Evolutionary conservation across 2,329 filamentous ascomycete genomes (phyloP), one percentile per base, ranked within the genome.

Genomic region (Canariomyces notabilis): DNA sequence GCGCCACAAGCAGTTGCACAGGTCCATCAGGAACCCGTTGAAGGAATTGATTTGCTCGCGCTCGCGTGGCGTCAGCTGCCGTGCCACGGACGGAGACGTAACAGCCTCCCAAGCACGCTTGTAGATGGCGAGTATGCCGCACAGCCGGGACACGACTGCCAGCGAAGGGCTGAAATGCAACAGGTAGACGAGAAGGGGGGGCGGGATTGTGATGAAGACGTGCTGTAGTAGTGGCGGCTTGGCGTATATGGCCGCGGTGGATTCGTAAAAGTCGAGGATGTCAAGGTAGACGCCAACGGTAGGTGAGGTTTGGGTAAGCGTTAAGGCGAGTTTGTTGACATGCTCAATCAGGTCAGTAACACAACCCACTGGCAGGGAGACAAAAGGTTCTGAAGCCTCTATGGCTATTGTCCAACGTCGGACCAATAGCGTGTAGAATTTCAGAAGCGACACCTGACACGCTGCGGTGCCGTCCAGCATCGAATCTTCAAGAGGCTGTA

Each of bases 1-100:
- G 7, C 87, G 79, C 88, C 88, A 94, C 37, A 93, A 64, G 41
- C 86, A 80, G 61, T 94, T 94, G 70, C 87, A 90, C 23, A 89
- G 76, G 61, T 95, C 89, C 80, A 93, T 90, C 23, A 94, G 75
- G 61, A 85, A 89, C 18, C 84, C 84, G 62, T 95, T 95, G 68
- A 93, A 90, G 19, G 76, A 68, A 53, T 80, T 78, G 33, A 89
- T 77, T 46, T 84, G 78, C 23, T 72, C 67, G 34, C 77, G 72
- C 21, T 80, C 72, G 51, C 83, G 84, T 9, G 68, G 63, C 15
- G 64, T 62, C 5, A 63, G 54, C 15, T 53, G 52, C 22, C 54
- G 47, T 11, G 46, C 38, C 50, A 58, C 46, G 52, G 59, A 9
- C 63, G 50, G 42, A 44, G 68, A 56, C 68, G 78, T 79, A 47